A percentile compares a stretch with the other conserved stretches of the same genome.
Evolutionary conservation across 768 basidiomycete species (phyloP).

Genomic region (Wakefieldia striispora): DNA sequence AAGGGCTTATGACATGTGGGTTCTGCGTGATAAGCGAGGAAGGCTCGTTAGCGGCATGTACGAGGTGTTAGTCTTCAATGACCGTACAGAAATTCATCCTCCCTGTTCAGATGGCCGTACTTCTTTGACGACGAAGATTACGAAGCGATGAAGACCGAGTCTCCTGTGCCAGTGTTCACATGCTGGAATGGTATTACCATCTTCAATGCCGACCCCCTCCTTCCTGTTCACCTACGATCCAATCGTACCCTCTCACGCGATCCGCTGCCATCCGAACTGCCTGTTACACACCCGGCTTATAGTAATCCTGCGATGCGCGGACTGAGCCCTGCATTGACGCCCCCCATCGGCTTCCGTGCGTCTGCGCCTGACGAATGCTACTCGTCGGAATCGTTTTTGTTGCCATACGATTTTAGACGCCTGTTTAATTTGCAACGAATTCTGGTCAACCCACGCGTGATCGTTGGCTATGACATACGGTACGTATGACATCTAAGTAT

Average conservation of each 20-base stretch:
- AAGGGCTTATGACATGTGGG: slow-evolving; percentile 25
- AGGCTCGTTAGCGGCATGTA: slow-evolving; percentile 17
- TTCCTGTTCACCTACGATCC: slow-evolving; percentile 38
- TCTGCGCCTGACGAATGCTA: slow-evolving; percentile 17
- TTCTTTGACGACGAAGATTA: slow-evolving; percentile 38
- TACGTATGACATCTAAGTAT: slow-evolving; percentile 1
- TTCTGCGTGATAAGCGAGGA: slow-evolving; percentile 20
- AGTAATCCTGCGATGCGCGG: slow-evolving; percentile 9
- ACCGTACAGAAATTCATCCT: no score
- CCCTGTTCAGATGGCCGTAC: slow-evolving; percentile 35
- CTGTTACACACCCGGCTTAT: slow-evolving; percentile 13
- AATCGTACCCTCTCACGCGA: slow-evolving; percentile 36
- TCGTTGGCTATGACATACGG: slow-evolving; percentile 38
- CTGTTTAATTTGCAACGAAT: slow-evolving; percentile 37
- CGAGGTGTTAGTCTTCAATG: background rate
- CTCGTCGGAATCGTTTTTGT: slow-evolving; percentile 38
- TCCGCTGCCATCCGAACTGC: slow-evolving; percentile 23
- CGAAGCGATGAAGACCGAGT: slow-evolving; percentile 35
- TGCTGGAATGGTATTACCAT: slow-evolving; percentile 49
- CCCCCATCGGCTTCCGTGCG: slow-evolving; percentile 15
- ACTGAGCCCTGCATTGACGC: slow-evolving; percentile 19
- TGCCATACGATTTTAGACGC: slow-evolving; percentile 44
- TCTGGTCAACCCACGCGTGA: slow-evolving; percentile 39
- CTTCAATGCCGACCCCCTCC: slow-evolving; percentile 39
- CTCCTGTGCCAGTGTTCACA: slow-evolving; percentile 42